Evolutionary conservation across 805 yeast species (phyloP).

Genomic region (Yamadazyma insecticola): DNA sequence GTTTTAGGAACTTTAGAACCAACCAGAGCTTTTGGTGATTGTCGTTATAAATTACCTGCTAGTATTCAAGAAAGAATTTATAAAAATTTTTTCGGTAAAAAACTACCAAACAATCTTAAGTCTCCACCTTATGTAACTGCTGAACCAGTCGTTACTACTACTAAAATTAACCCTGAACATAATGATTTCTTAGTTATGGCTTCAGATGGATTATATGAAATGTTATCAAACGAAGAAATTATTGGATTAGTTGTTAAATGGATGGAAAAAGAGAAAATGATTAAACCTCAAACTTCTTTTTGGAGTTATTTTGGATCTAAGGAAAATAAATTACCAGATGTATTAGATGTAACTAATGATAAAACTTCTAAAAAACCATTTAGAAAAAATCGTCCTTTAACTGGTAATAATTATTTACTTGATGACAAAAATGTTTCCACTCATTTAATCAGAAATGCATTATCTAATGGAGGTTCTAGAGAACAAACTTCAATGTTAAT

Average conservation of each 20-base stretch:
- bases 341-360: constrained; percentile 57
- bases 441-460: constrained; percentile 88
- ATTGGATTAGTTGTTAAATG: constrained; percentile 89
- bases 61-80: constrained; percentile 71
- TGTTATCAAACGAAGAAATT: constrained; percentile 88
- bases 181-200: constrained; percentile 89
- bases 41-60: constrained; percentile 81
- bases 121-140: constrained; percentile 99
- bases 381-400: constrained; percentile 42
- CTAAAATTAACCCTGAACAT: constrained; percentile 62
- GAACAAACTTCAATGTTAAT: constrained; percentile 87
- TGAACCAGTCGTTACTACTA: constrained; percentile 85
- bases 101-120: constrained; percentile 63
- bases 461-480: constrained; percentile 78
- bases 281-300: constrained; percentile 45
- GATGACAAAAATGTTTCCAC: constrained; percentile 90
- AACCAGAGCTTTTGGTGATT: constrained; percentile 95
- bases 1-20: constrained; percentile 93
- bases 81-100: constrained; percentile 75
- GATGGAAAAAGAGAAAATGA: constrained; percentile 73
- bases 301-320: constrained; percentile 41
- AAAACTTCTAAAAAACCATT: constrained; percentile 70
- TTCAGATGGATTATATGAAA: constrained; percentile 89
- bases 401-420: constrained; percentile 44
- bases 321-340: constrained; percentile 55